These are phyloP conservation scores for Fusarium sp. DNA, from an alignment of 2,329 filamentous ascomycete genomes.

Conservation along the genomic window DNA sequence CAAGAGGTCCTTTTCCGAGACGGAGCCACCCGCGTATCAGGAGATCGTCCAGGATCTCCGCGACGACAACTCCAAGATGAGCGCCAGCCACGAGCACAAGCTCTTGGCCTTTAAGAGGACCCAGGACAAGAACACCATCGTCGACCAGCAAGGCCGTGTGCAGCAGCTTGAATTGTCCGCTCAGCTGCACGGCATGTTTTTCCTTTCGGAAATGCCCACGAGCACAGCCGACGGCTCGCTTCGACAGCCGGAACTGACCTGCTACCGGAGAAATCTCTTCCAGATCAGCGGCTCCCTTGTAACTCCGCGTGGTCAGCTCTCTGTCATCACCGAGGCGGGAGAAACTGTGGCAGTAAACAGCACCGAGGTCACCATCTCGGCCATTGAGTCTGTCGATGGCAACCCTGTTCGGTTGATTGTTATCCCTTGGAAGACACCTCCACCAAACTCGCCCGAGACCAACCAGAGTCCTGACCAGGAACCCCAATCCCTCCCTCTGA, in stretches of 20 bases:
- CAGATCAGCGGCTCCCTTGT: constrained; percentile 93
- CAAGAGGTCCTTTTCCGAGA: constrained; percentile 68
- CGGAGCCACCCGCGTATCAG: constrained; percentile 66
- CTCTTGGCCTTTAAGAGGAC: constrained; percentile 68
- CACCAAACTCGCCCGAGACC: constrained; percentile 78
- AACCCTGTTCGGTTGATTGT: constrained; percentile 94
- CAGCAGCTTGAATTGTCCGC: constrained; percentile 74
- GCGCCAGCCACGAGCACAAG: constrained; percentile 71
- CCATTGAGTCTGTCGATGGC: constrained; percentile 94
- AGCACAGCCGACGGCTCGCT: constrained; percentile 67
- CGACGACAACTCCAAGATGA: constrained; percentile 68
- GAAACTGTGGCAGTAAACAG: constrained; percentile 84
- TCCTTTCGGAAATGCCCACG: constrained; percentile 82
- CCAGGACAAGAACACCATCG: constrained; percentile 70
- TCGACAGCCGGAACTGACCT: constrained; percentile 86
- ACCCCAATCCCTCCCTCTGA: constrained; percentile 82
- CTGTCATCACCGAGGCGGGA: constrained; percentile 84
- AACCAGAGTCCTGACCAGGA: constrained; percentile 81
- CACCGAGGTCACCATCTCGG: constrained; percentile 89
- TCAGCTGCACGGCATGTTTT: constrained; percentile 90
- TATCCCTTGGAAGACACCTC: constrained; percentile 97
- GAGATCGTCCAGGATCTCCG: constrained; percentile 72
- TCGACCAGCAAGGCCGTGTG: constrained; percentile 69
- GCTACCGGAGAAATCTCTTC: constrained; percentile 95
- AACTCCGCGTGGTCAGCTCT: constrained; percentile 80